Evolutionary conservation across 495 filamentous ascomycete species (phyloP).

Genomic region (Chaetomium tenue): DNA sequence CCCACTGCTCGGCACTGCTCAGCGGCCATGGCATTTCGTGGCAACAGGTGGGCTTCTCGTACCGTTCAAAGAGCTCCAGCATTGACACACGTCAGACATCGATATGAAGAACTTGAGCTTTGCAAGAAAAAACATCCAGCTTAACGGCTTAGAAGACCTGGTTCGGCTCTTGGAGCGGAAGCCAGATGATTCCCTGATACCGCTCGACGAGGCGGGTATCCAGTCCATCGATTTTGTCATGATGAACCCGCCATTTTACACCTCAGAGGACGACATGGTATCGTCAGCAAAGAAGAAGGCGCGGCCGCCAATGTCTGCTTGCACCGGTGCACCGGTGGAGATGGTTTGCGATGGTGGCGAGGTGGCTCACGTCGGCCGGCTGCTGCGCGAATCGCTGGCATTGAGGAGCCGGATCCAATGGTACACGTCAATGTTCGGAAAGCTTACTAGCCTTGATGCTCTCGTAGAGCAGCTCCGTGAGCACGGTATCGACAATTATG

Average conservation of each 20-base stretch:
- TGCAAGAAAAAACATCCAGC: slow-evolving; percentile 60
- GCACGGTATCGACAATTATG: slow-evolving; percentile 69
- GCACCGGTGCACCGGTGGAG: slow-evolving; percentile 78
- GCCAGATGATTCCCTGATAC: slow-evolving; percentile 57
- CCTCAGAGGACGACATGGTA: slow-evolving; percentile 65
- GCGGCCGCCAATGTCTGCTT: slow-evolving; percentile 68
- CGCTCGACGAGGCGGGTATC: slow-evolving; percentile 54
- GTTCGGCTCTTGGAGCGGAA: slow-evolving; percentile 61
- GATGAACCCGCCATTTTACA: slow-evolving; percentile 94
- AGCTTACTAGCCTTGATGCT: slow-evolving; percentile 64
- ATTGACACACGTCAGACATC: slow-evolving; percentile 56
- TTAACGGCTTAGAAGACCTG: slow-evolving; percentile 63
- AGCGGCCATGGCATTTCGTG: slow-evolving; percentile 71
- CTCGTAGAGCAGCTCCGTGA: slow-evolving; percentile 62
- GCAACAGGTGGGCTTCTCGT: slow-evolving; percentile 56
- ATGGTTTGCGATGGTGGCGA: slow-evolving; percentile 90
- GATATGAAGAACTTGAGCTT: slow-evolving; percentile 67
- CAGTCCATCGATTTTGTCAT: slow-evolving; percentile 78
- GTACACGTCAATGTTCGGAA: slow-evolving; percentile 93
- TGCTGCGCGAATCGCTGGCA: slow-evolving; percentile 69
- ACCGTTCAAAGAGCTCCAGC: slow-evolving; percentile 19
- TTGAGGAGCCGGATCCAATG: slow-evolving; percentile 65
- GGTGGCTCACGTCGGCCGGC: slow-evolving; percentile 69
- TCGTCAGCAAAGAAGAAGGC: slow-evolving; percentile 63
- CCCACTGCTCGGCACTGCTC: slow-evolving; percentile 72